Evolutionary conservation across 2,329 filamentous ascomycete genomes (phyloP).

Genomic region (Phialophora tarda): DNA sequence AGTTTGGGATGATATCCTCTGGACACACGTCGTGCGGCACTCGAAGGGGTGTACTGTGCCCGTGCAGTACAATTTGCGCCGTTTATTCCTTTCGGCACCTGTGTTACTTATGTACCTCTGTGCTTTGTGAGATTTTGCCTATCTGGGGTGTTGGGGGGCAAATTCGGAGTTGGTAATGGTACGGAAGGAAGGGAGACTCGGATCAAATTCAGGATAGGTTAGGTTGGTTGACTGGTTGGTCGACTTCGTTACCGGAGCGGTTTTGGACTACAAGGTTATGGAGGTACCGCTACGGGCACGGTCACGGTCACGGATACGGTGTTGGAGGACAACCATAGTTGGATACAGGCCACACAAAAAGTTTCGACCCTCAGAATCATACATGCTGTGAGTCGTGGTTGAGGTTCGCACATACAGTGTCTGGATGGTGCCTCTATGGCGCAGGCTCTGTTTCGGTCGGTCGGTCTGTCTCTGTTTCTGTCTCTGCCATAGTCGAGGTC

Average conservation of each 20-base stretch:
- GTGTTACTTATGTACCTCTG: conserved; percentile 11
- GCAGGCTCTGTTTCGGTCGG: background rate
- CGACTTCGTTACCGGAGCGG: background rate
- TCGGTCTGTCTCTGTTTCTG: background rate
- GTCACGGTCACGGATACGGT: background rate
- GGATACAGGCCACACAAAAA: background rate
- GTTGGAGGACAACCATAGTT: background rate
- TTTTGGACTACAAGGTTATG: background rate
- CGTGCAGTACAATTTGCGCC: background rate
- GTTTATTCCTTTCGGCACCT: conserved; percentile 12
- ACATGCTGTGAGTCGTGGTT: background rate
- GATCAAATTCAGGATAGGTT: background rate
- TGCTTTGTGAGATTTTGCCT: background rate
- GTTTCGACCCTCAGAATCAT: background rate
- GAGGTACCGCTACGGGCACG: background rate
- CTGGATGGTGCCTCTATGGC: background rate
- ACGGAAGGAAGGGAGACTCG: background rate
- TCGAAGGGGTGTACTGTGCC: background rate
- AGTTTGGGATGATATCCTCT: background rate
- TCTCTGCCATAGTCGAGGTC: too few relatives aligned
- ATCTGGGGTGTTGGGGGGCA: background rate
- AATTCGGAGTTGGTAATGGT: background rate
- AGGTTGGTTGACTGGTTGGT: background rate
- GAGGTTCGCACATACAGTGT: background rate
- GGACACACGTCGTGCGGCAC: background rate